Evolutionary conservation across 495 filamentous ascomycete genomes (phyloP).

Genomic region (Hyaloscypha finlandica): DNA sequence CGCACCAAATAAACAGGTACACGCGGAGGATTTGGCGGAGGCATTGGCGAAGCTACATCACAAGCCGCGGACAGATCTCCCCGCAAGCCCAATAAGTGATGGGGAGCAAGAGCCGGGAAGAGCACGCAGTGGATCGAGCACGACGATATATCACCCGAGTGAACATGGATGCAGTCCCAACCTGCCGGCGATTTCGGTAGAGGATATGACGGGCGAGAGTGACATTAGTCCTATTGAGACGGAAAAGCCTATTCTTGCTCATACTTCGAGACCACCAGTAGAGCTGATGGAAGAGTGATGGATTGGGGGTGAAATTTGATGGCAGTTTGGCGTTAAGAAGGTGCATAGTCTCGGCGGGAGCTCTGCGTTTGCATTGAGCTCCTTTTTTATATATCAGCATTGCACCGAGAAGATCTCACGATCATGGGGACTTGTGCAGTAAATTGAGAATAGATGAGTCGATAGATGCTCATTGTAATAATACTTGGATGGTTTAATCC

Average conservation of each 20-base stretch:
- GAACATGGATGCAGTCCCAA: slow-evolving; percentile 75
- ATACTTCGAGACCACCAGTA: slow-evolving; percentile 84
- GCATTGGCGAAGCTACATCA: slow-evolving; percentile 72
- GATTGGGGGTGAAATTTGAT: background rate
- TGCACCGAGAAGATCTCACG: slow-evolving; percentile 3
- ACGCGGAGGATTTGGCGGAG: slow-evolving; percentile 83
- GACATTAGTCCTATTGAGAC: slow-evolving; percentile 47
- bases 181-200: slow-evolving; percentile 86
- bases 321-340: slow-evolving; percentile 6
- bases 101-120: slow-evolving; percentile 22
- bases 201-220: slow-evolving; percentile 74
- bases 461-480: slow-evolving; percentile 6
- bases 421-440: background rate
- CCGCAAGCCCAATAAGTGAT: slow-evolving; percentile 28
- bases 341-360: background rate
- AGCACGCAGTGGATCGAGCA: slow-evolving; percentile 54
- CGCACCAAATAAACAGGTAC: slow-evolving; percentile 90
- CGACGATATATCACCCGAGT: slow-evolving; percentile 73
- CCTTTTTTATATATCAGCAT: background rate
- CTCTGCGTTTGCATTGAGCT: slow-evolving; percentile 24
- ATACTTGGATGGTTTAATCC: background rate
- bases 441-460: slow-evolving; percentile 1
- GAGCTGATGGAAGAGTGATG: slow-evolving; percentile 70
- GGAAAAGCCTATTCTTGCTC: slow-evolving; percentile 61
- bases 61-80: slow-evolving; percentile 30